Percentiles rank a stretch among this genome's conserved stretches.
These are phyloP conservation scores for Leccinum pallidistipes DNA, from an alignment of 1,284 basidiomycete genomes.

Conservation along the genomic window DNA sequence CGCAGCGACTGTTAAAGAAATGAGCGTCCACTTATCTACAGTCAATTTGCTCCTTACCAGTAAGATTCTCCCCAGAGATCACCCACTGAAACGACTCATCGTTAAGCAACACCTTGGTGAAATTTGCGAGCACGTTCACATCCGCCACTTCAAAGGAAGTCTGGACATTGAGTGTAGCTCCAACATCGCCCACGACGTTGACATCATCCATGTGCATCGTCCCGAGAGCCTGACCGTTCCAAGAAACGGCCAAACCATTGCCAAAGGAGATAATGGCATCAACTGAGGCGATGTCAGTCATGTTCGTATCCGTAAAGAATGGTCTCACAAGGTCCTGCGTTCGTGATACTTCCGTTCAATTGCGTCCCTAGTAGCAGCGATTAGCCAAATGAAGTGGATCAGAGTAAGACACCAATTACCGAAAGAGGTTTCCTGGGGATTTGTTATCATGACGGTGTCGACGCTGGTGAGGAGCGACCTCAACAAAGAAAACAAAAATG, in stretches of 20 bases:
- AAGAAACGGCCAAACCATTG: conserved; percentile 61
- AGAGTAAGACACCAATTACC: conserved; percentile 32
- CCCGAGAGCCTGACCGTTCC: conserved; percentile 62
- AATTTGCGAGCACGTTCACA: conserved; percentile 59
- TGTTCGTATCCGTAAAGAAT: not conserved
- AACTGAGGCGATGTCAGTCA: conserved; percentile 41
- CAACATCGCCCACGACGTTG: conserved; percentile 57
- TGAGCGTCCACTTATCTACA: conserved; percentile 4
- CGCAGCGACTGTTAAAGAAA: conserved; percentile 43
- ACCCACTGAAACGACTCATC: conserved; percentile 74
- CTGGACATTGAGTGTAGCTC: conserved; percentile 57
- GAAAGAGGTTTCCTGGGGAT: conserved; percentile 60
- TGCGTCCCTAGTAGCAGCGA: conserved; percentile 43
- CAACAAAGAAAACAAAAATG: not conserved
- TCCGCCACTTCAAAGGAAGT: conserved; percentile 64
- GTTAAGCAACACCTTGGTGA: conserved; percentile 67
- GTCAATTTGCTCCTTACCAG: conserved; percentile 39
- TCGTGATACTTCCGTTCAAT: conserved; percentile 67
- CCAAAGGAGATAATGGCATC: conserved; percentile 72
- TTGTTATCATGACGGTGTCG: conserved; percentile 56
- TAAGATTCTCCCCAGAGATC: conserved; percentile 68
- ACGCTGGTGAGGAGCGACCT: conserved; percentile 39
- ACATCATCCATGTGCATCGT: conserved; percentile 65
- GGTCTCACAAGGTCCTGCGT: conserved; percentile 70
- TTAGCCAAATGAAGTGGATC: conserved; percentile 6